Base-by-base conservation (phyloP, 805 yeast genomes). In the Torulaspora gathmanii region DNA sequence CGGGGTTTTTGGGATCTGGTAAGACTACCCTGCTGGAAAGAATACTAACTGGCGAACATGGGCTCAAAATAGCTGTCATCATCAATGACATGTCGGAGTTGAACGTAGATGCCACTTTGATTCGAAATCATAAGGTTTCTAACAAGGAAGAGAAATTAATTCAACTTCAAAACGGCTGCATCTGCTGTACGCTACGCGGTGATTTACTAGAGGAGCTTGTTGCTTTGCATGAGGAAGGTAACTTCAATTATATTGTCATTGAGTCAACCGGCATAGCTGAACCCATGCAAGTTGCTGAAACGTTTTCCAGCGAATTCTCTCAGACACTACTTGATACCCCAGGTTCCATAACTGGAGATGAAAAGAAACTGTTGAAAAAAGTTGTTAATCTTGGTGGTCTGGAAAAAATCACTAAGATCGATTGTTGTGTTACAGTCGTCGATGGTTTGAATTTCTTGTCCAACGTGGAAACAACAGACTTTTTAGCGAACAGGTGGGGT, bases 201-300 rank as follows among this genome's bases (percentile, higher is more conserved):
- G 77, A 73, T 51, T 54, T 73, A 40, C 54, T 73, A 13, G 76
- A 71, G 39, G 77, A 73, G 48, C 57, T 73, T 45, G 67, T 69
- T 4, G 40, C 53, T 2, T 53, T 73, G 13, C 71, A 71, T 13
- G 59, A 57, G 23, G 46, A 55, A 7, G 69, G 67, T 9, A 63
- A 61, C 27, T 70, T 67, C 37, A 67, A 73, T 34, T 72, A 73
- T 49, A 69, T 73, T 34, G 59, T 73, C 7, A 73, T 73, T 33
- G 78, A 73, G 52, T 65, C 72, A 6, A 70, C 77, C 3, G 77
- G 77, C 23, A 70, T 73, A 20, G 67, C 73, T 16, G 78, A 73
- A 52, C 77, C 77, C 23, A 70, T 71, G 75, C 75, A 72, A 51
- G 75, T 73, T 13, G 78, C 78, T 0, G 76, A 73, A 51, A 73